These are phyloP conservation scores for Cercospora zeae-maydis DNA, from an alignment of 2,329 filamentous ascomycete genomes.

Conservation along the genomic window DNA sequence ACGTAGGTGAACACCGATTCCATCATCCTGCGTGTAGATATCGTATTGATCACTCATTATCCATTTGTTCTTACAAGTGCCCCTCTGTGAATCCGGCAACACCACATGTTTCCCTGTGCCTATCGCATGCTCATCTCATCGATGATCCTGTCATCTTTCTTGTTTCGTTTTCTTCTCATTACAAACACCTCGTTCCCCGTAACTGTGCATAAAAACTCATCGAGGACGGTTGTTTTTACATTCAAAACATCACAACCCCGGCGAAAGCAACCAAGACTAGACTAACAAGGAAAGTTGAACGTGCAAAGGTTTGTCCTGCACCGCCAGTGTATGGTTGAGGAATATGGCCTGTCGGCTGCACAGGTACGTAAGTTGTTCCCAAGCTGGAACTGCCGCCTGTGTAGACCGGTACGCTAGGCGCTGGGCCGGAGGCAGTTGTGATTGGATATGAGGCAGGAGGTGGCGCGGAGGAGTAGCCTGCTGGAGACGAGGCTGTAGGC, in stretches of 20 bases:
- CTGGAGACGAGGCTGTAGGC: conserved; percentile 1
- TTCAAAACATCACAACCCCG: background rate
- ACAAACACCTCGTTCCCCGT: background rate
- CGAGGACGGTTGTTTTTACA: background rate
- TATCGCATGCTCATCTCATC: background rate
- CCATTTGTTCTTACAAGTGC: background rate
- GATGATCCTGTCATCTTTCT: background rate
- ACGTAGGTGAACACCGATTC: background rate
- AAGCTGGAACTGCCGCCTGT: conserved; percentile 2
- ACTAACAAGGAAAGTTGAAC: background rate
- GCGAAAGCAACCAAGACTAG: background rate
- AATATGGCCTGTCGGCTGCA: background rate
- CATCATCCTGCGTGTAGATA: background rate
- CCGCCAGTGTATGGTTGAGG: conserved; percentile 12
- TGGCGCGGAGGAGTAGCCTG: conserved; percentile 1
- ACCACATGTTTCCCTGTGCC: background rate
- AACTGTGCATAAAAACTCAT: background rate
- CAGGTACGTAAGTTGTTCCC: conserved; percentile 13
- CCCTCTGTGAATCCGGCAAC: background rate
- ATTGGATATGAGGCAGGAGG: conserved; percentile 18
- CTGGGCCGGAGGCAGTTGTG: conserved; percentile 9
- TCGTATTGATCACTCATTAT: no score
- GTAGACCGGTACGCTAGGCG: background rate
- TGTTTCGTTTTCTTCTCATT: background rate
- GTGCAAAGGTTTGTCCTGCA: background rate